A percentile compares a stretch with the other conserved stretches of the same genome.
Conservation (phyloP, 2,329 filamentous ascomycete genomes). For the Apiospora phragmitis region DNA sequence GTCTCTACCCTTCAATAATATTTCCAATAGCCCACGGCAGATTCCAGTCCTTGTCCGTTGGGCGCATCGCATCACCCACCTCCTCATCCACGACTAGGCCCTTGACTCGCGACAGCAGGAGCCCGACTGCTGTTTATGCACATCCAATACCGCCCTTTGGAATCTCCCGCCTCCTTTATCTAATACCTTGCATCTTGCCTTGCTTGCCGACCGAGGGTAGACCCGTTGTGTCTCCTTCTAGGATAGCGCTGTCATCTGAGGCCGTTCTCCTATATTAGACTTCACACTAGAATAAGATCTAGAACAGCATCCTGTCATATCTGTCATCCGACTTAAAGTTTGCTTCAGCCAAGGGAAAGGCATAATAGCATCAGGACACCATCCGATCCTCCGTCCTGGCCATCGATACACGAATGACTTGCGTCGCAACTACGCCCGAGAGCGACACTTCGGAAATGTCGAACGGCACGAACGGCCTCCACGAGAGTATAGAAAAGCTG, state of each 20-base stretch:
- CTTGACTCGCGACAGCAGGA: background rate
- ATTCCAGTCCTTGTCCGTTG: background rate
- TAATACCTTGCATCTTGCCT: background rate
- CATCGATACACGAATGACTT: slow-evolving; percentile 18
- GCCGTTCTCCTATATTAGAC: background rate
- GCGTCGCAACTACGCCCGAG: slow-evolving; percentile 26
- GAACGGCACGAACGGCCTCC: slow-evolving; percentile 32
- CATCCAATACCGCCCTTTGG: background rate
- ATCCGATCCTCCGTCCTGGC: background rate
- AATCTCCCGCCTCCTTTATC: background rate
- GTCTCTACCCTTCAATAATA: background rate
- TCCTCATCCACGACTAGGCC: background rate
- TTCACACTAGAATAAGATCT: background rate
- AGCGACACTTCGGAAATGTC: slow-evolving; percentile 33
- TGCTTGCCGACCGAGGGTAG: background rate
- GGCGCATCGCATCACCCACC: slow-evolving; percentile 3
- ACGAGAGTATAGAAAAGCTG: slow-evolving; percentile 29
- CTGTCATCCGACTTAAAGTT: background rate
- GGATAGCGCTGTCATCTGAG: background rate
- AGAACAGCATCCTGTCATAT: background rate
- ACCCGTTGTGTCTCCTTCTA: background rate
- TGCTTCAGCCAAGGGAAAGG: background rate
- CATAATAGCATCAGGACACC: background rate
- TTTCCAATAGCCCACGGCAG: background rate
- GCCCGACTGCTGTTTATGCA: background rate